A percentile compares a stretch with the other conserved stretches of the same genome.
Evolutionary conservation across 2,329 filamentous ascomycete species (phyloP).

Genomic region (Aspergillus novoparasiticus): DNA sequence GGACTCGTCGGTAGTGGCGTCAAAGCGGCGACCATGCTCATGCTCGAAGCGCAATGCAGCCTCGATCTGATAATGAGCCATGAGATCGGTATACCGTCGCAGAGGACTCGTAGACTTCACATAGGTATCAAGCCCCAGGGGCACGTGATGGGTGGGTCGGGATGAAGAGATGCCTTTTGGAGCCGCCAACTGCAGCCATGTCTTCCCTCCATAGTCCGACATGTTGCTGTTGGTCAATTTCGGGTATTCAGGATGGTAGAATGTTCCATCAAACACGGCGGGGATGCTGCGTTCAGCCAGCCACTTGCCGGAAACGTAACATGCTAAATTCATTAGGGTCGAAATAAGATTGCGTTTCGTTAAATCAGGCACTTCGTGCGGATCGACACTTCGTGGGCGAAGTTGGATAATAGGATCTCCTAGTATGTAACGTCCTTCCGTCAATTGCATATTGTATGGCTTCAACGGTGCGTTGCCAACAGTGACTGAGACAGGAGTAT

Average conservation of each 20-base stretch:
- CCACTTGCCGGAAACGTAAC: constrained; percentile 39
- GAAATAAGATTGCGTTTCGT: constrained; percentile 45
- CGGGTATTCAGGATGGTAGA: constrained; percentile 44
- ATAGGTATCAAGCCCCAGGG: constrained; percentile 57
- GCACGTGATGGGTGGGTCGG: constrained; percentile 51
- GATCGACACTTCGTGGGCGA: constrained; percentile 29
- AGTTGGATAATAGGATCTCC: constrained; percentile 49
- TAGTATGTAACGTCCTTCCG: constrained; percentile 34
- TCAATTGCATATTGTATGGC: constrained; percentile 33
- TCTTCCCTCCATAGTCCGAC: constrained; percentile 44
- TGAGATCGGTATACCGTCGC: constrained; percentile 62
- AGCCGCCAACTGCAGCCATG: constrained; percentile 39
- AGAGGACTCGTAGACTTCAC: constrained; percentile 63
- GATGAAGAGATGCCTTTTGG: constrained; percentile 49
- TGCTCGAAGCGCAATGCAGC: constrained; percentile 61
- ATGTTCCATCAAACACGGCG: constrained; percentile 39
- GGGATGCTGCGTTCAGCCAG: constrained; percentile 41
- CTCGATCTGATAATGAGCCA: constrained; percentile 67
- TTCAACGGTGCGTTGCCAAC: constrained; percentile 23
- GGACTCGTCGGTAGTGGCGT: constrained; percentile 29
- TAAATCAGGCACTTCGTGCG: constrained; percentile 41
- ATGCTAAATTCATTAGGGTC: constrained; percentile 59
- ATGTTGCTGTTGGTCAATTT: constrained; percentile 41
- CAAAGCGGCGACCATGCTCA: constrained; percentile 45
- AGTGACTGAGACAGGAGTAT: constrained; percentile 30